phyloP scores from a whole-genome alignment of 306 rosid genomes.

The Alnus rubra region DNA sequence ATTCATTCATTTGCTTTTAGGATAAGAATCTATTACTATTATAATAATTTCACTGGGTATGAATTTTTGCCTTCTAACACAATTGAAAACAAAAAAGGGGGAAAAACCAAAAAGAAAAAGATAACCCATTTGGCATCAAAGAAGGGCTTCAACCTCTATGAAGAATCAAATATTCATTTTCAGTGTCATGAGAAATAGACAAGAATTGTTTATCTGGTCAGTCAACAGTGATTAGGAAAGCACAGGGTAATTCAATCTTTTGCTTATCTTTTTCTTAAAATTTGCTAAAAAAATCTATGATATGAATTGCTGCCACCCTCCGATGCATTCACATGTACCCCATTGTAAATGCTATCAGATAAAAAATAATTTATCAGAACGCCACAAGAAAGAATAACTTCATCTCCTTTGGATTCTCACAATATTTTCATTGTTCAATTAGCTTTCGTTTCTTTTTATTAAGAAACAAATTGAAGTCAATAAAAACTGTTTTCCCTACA shows the following conservation, averaged over 20 bases:
- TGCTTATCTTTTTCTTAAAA: not conserved
- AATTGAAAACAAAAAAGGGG: not conserved
- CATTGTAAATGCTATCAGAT: conserved; percentile 18
- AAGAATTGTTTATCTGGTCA: not conserved
- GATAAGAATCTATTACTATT: not conserved
- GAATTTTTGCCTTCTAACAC: not conserved
- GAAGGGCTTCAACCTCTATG: conserved; percentile 4
- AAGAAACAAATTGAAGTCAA: conserved; percentile 22
- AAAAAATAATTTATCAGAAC: conserved; percentile 17
- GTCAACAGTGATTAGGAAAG: conserved; percentile 11
- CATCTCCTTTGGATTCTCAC: conserved; percentile 10
- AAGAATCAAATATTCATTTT: not conserved
- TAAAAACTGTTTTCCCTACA: conserved; percentile 41
- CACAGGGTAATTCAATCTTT: conserved; percentile 6
- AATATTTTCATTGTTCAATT: conserved; percentile 6
- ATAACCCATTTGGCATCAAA: conserved; percentile 1
- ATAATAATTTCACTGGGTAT: not conserved
- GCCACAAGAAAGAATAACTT: conserved; percentile 8
- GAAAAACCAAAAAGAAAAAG: no score
- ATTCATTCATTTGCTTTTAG: not conserved
- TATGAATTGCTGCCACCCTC: not conserved
- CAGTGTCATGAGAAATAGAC: conserved; percentile 6
- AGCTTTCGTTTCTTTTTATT: not conserved
- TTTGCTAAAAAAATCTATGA: not conserved
- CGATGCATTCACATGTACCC: conserved; percentile 2